A percentile compares a stretch with the other conserved stretches of the same genome.
phyloP scores from a whole-genome alignment of 495 filamentous ascomycete genomes.

The Neohortaea acidophila region DNA sequence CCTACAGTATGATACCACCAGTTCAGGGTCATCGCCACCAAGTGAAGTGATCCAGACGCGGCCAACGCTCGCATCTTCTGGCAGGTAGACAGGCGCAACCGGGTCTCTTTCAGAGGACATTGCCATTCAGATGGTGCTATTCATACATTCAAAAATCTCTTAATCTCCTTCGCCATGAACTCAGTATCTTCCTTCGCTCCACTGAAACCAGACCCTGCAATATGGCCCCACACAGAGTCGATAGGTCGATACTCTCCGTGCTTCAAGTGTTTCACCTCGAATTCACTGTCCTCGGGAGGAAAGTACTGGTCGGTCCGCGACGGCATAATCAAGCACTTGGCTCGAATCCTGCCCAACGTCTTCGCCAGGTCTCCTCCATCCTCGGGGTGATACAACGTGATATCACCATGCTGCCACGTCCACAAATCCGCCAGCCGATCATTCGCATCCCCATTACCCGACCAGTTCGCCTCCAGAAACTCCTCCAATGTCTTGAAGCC shows the following conservation, averaged over 20 bases:
- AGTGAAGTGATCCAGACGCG: no score
- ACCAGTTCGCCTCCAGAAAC: slow-evolving; percentile 26
- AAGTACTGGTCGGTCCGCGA: slow-evolving; percentile 35
- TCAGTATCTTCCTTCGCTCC: slow-evolving; percentile 27
- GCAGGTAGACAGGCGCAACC: no score
- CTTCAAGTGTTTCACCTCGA: slow-evolving; percentile 29
- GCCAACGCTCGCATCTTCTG: no score
- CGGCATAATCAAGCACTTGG: slow-evolving; percentile 32
- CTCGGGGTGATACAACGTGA: slow-evolving; percentile 22
- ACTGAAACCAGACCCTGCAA: slow-evolving; percentile 30
- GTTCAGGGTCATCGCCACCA: no score
- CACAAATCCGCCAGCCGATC: slow-evolving; percentile 29
- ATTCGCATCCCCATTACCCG: slow-evolving; percentile 29
- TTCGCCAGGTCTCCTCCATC: slow-evolving; percentile 26
- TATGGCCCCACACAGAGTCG: slow-evolving; percentile 34
- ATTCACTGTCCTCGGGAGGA: slow-evolving; percentile 28
- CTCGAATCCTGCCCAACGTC: slow-evolving; percentile 28
- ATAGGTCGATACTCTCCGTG: slow-evolving; percentile 28
- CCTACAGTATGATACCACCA: no score
- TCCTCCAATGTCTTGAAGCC: slow-evolving; percentile 27
- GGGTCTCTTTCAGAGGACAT: no score
- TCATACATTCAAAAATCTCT: slow-evolving; percentile 12
- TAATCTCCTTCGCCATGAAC: slow-evolving; percentile 21
- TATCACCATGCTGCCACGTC: slow-evolving; percentile 35
- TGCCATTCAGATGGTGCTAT: no score